Evolutionary conservation across 2,329 filamentous ascomycete genomes (phyloP).

Genomic region (Neonectria neomacrospora): DNA sequence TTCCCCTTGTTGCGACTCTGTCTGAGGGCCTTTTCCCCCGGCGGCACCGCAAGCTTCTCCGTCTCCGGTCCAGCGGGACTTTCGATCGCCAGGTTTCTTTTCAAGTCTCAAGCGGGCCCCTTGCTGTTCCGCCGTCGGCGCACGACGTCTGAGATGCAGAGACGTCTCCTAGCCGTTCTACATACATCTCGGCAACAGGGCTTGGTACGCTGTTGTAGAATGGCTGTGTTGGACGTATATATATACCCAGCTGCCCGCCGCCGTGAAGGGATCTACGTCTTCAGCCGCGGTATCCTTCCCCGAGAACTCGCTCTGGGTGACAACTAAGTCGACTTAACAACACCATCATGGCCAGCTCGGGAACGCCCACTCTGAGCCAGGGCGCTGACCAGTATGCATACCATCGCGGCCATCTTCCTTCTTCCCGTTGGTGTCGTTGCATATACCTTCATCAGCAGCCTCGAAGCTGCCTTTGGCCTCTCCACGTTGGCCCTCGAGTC

Average conservation of each 20-base stretch:
- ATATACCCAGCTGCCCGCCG: neutral
- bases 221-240: neutral
- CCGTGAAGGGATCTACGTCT: neutral
- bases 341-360: slow-evolving; percentile 20
- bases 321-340: neutral
- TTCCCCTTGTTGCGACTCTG: neutral
- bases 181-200: neutral
- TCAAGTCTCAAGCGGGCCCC: neutral
- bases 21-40: neutral
- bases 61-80: neutral
- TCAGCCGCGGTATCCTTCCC: neutral
- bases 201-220: neutral
- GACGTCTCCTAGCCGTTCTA: neutral
- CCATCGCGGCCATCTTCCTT: slow-evolving; percentile 85
- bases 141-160: neutral
- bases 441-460: slow-evolving; percentile 80
- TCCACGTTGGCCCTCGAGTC: slow-evolving; percentile 82
- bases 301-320: neutral
- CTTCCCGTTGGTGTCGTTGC: slow-evolving; percentile 78
- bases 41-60: neutral
- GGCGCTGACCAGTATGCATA: slow-evolving; percentile 62
- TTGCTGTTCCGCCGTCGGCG: neutral
- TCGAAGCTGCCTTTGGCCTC: slow-evolving; percentile 89
- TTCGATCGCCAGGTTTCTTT: neutral
- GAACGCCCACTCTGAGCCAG: slow-evolving; percentile 57